phyloP scores from a whole-genome alignment of 2,329 filamentous ascomycete genomes.

The Pyrenochaeta sp. region DNA sequence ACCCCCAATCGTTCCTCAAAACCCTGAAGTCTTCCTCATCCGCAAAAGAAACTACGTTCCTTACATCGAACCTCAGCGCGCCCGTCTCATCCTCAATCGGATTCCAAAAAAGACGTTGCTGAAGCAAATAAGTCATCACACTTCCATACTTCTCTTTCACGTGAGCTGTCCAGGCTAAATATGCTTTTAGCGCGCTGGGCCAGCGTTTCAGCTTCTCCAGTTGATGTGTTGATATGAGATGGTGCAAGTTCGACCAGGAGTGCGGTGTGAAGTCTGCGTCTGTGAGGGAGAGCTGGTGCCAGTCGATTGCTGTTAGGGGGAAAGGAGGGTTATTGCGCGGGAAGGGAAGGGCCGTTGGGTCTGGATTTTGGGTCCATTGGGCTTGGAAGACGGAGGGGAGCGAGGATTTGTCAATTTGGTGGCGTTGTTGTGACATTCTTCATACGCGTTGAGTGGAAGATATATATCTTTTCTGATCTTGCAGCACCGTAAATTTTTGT shows the following conservation, averaged over 20 bases:
- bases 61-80: constrained; percentile 50
- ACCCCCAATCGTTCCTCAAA: constrained; percentile 70
- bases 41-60: constrained; percentile 62
- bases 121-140: constrained; percentile 65
- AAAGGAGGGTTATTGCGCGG: constrained; percentile 46
- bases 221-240: constrained; percentile 56
- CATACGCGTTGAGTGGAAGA: not conserved
- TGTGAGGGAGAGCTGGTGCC: constrained; percentile 42
- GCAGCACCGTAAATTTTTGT: not conserved
- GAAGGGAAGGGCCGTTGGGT: constrained; percentile 47
- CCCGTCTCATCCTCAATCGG: constrained; percentile 23
- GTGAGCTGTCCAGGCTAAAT: constrained; percentile 65
- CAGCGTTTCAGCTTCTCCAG: constrained; percentile 66
- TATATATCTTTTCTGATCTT: not conserved
- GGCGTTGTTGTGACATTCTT: not conserved
- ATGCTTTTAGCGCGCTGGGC: constrained; percentile 66
- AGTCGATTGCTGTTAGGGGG: constrained; percentile 45
- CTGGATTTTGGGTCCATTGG: constrained; percentile 39
- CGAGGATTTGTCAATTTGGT: constrained; percentile 32
- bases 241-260: constrained; percentile 43
- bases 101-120: constrained; percentile 63
- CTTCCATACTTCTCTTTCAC: constrained; percentile 65
- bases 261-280: constrained; percentile 47
- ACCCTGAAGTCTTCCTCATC: constrained; percentile 64
- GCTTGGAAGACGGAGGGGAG: constrained; percentile 41